Conservation (phyloP, 192 early-diverging fungal genomes). For the Mortierella hygrophila region DNA sequence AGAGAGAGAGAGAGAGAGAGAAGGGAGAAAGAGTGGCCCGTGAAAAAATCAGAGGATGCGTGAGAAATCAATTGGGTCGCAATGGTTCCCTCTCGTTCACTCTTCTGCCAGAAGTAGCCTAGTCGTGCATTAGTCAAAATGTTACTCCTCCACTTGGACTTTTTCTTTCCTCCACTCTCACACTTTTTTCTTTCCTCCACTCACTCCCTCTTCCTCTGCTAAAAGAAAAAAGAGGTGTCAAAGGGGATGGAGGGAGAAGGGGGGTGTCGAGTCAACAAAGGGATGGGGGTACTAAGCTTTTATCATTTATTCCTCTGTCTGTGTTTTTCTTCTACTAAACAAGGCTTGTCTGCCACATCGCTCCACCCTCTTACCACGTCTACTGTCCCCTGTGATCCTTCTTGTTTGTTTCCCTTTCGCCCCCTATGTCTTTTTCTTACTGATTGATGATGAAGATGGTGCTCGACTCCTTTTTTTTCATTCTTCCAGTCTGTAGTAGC, state of each 20-base stretch:
- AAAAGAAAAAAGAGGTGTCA: too few species aligned
- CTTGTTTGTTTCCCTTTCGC: too few species aligned
- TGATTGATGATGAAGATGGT: neutral
- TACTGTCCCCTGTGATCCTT: too few species aligned
- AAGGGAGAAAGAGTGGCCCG: neutral
- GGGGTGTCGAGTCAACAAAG: too few species aligned
- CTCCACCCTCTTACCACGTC: too few species aligned
- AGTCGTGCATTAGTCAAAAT: constrained; percentile 7
- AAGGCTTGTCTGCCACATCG: too few species aligned
- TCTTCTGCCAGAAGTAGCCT: neutral
- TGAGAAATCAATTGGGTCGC: neutral
- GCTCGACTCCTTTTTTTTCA: neutral
- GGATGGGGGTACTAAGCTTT: too few species aligned
- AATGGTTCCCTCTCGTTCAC: neutral
- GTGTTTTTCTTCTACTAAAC: too few species aligned
- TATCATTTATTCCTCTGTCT: too few species aligned
- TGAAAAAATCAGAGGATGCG: neutral
- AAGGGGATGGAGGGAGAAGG: too few species aligned
- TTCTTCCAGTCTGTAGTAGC: neutral
- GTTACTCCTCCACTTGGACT: neutral
- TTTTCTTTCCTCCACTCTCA: neutral
- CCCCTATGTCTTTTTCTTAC: too few species aligned
- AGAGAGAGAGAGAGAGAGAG: neutral
- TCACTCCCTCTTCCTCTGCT: too few species aligned
- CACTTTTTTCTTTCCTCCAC: neutral